Evolutionary conservation across 768 basidiomycete genomes (phyloP).

Genomic region (Russula earlei): DNA sequence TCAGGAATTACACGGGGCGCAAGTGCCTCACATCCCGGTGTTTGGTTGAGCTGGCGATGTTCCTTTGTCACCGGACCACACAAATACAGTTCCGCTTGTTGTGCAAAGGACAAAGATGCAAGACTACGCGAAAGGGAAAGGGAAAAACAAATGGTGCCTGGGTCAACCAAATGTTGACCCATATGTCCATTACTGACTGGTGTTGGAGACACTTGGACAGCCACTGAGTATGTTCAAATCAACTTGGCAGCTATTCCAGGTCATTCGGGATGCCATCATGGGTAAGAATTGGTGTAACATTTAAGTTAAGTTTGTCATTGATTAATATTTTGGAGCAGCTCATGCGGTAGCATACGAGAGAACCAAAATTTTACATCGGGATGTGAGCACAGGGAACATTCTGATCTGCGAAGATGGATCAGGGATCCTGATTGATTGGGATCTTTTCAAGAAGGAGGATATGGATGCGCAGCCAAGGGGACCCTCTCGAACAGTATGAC

Average conservation of each 20-base stretch:
- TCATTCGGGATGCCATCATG: background rate
- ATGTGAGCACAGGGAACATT: conserved; percentile 1
- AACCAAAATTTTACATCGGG: conserved; percentile 1
- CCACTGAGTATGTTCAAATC: too few species aligned
- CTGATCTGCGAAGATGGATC: background rate
- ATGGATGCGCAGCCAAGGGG: background rate
- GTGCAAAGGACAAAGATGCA: too few species aligned
- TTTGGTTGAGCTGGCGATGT: too few species aligned
- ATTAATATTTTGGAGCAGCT: background rate
- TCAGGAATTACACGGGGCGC: too few species aligned
- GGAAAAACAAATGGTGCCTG: too few species aligned
- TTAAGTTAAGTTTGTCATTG: background rate
- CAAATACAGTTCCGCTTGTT: too few species aligned
- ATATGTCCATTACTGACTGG: too few species aligned
- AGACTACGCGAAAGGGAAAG: too few species aligned
- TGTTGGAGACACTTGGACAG: too few species aligned
- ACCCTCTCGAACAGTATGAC: background rate
- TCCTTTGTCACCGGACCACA: too few species aligned
- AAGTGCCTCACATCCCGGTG: too few species aligned
- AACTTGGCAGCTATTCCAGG: background rate
- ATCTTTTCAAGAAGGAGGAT: background rate
- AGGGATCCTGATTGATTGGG: conserved; percentile 2
- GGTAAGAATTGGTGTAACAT: background rate
- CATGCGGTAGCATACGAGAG: background rate
- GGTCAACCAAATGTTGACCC: too few species aligned